Evolutionary conservation across 192 early-diverging fungal genomes (phyloP).

Genomic region (Entomortierella parvispora): DNA sequence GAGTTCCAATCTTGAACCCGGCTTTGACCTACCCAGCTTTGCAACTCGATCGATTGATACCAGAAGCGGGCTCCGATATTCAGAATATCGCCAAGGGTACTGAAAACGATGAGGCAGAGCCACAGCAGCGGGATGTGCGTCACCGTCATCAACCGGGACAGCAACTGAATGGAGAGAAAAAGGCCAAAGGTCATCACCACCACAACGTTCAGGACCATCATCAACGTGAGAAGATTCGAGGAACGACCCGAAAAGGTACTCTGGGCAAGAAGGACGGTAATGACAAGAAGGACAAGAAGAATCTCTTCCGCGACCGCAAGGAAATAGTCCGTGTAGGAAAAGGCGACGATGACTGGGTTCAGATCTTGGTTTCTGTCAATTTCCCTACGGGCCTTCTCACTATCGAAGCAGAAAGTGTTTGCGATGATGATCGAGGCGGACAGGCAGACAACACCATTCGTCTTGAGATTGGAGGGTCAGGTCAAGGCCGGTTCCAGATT

Average conservation of each 20-base stretch:
- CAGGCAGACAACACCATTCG: constrained; percentile 8
- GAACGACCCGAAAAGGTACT: not conserved
- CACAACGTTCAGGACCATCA: not conserved
- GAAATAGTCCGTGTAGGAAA: constrained; percentile 26
- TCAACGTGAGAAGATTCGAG: not conserved
- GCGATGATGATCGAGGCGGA: constrained; percentile 10
- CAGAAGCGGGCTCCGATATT: not conserved
- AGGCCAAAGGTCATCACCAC: not conserved
- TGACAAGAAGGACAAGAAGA: constrained; percentile 7
- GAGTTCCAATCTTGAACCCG: constrained; percentile 32
- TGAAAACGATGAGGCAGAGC: not conserved
- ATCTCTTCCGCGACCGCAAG: constrained; percentile 16
- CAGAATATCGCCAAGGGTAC: not conserved
- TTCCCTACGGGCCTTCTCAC: constrained; percentile 36
- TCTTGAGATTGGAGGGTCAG: constrained; percentile 29
- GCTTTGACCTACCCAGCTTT: constrained; percentile 20
- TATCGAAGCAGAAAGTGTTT: constrained; percentile 41
- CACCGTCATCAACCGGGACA: not conserved
- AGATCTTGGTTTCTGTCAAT: constrained; percentile 39
- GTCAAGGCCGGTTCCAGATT: constrained; percentile 26
- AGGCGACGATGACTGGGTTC: constrained; percentile 27
- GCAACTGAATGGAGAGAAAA: not conserved
- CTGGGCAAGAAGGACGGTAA: constrained; percentile 1
- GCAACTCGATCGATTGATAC: constrained; percentile 12
- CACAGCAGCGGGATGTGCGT: not conserved